phyloP scores from a whole-genome alignment of 2,329 filamentous ascomycete species.

The Cryphonectria japonica region DNA sequence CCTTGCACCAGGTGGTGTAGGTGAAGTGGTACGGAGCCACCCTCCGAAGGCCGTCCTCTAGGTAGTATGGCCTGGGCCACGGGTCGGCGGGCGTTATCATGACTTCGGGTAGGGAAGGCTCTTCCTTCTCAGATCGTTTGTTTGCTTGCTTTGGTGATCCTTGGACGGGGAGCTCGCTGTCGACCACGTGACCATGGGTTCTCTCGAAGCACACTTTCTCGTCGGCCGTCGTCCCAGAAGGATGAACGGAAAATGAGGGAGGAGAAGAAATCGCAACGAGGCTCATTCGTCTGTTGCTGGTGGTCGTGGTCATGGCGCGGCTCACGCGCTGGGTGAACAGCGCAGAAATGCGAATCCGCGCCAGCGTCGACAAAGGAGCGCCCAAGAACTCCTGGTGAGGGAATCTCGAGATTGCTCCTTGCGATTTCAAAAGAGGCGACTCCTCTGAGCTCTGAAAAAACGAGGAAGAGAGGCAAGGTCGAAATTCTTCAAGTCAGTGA shows the following conservation, averaged over 20 bases:
- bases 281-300: constrained; percentile 10
- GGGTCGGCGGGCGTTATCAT: constrained; percentile 43
- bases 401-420: not conserved
- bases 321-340: constrained; percentile 20
- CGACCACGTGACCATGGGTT: not conserved
- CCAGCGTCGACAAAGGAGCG: constrained; percentile 17
- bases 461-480: not conserved
- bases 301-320: constrained; percentile 21
- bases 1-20: constrained; percentile 93
- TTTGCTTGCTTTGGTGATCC: not conserved
- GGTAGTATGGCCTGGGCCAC: constrained; percentile 72
- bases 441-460: not conserved
- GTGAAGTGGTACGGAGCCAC: constrained; percentile 89
- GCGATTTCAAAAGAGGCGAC: not conserved
- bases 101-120: constrained; percentile 27
- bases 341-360: constrained; percentile 15
- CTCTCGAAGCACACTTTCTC: not conserved
- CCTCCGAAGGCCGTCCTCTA: constrained; percentile 81
- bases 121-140: constrained; percentile 14
- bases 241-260: not conserved
- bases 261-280: constrained; percentile 9
- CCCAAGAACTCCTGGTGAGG: not conserved
- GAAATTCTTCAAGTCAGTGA: not conserved
- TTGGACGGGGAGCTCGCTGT: not conserved
- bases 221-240: not conserved